Evolutionary conservation across 352 stramenopile species (phyloP).

Genomic region (Phytophthora melonis): DNA sequence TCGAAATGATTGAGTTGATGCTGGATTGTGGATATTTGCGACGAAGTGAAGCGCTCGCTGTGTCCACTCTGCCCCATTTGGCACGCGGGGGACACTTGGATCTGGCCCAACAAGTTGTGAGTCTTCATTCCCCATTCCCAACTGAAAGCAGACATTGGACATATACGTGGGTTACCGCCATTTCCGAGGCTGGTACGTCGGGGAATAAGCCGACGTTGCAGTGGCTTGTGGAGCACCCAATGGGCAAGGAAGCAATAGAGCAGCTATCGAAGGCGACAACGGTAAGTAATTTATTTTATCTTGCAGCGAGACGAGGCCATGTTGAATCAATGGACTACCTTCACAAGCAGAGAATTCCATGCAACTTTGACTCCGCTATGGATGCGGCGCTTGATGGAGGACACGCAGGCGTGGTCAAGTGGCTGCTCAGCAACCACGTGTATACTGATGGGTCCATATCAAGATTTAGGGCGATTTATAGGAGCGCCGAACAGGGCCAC

Average conservation of each 20-base stretch:
- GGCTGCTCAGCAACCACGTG: too few species aligned
- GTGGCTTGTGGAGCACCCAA: constrained; percentile 2
- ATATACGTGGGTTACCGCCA: neutral
- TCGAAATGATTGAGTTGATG: constrained; percentile 5
- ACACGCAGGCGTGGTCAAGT: too few species aligned
- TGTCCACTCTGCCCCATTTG: neutral
- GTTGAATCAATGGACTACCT: constrained; percentile 10
- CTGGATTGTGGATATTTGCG: constrained; percentile 11
- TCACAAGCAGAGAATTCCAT: neutral
- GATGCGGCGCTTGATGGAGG: too few species aligned
- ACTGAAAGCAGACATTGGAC: neutral
- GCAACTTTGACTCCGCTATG: too few species aligned
- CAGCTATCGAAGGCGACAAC: neutral
- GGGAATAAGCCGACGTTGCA: neutral
- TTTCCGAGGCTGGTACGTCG: constrained; percentile 4
- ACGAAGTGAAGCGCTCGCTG: neutral
- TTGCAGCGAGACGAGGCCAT: neutral
- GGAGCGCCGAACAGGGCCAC: neutral
- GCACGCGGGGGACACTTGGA: constrained; percentile 3
- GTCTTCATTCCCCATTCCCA: constrained; percentile 16
- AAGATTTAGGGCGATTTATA: neutral
- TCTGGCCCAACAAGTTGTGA: constrained; percentile 11
- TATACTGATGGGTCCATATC: too few species aligned
- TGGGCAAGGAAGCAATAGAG: neutral
- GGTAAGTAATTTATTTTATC: neutral